Conservation (phyloP, 1,139 yeast genomes). For the Zygosaccharomyces pseudobailii region DNA sequence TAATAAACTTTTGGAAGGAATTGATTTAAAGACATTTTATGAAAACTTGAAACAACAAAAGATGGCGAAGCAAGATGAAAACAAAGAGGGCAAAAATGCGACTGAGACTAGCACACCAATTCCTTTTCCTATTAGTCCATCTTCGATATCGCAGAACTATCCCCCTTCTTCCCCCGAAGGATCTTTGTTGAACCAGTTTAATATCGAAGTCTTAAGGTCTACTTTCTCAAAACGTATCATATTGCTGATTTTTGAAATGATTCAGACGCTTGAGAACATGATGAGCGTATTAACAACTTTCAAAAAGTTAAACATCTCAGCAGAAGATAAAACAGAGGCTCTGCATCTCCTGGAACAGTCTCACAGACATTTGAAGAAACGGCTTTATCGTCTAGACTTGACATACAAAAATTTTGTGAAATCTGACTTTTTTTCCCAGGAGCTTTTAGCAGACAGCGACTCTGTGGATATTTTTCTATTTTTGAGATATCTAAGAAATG, state of each 20-base stretch:
- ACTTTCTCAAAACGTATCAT: slow-evolving; percentile 32
- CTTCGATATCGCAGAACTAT: slow-evolving; percentile 25
- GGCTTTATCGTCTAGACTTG: slow-evolving; percentile 33
- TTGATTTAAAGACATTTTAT: slow-evolving; percentile 20
- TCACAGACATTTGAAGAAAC: slow-evolving; percentile 21
- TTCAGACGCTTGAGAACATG: slow-evolving; percentile 25
- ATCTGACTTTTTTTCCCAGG: slow-evolving; percentile 34
- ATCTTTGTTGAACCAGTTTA: slow-evolving; percentile 17
- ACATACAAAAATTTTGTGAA: slow-evolving; percentile 35
- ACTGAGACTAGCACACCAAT: slow-evolving; percentile 11
- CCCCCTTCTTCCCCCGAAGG: slow-evolving; percentile 8
- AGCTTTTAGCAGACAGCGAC: slow-evolving; percentile 33
- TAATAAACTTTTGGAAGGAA: slow-evolving; percentile 20
- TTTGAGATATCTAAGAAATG: slow-evolving; percentile 37
- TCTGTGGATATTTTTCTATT: slow-evolving; percentile 36
- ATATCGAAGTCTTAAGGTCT: slow-evolving; percentile 32
- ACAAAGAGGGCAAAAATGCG: neutral
- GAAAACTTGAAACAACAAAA: slow-evolving; percentile 8
- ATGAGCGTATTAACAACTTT: slow-evolving; percentile 21
- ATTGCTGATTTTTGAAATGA: slow-evolving; percentile 32
- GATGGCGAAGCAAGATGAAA: neutral
- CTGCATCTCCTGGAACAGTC: slow-evolving; percentile 15
- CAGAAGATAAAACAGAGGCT: slow-evolving; percentile 4
- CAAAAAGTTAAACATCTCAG: slow-evolving; percentile 7
- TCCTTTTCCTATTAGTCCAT: slow-evolving; percentile 23